Evolutionary conservation across 169 alveolate species (phyloP).

Genomic region (Perkinsus olseni): DNA sequence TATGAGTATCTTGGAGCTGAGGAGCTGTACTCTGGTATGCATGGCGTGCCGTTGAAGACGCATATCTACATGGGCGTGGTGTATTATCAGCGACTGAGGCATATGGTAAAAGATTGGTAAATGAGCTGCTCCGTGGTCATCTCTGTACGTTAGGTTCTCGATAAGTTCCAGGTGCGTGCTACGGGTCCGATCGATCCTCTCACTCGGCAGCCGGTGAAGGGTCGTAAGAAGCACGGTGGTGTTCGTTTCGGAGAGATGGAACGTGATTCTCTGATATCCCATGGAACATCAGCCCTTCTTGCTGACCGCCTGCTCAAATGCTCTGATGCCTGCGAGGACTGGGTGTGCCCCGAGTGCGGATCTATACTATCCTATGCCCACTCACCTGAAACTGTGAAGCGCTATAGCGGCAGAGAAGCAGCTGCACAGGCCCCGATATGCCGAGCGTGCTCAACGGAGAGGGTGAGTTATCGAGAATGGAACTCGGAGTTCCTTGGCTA

Average conservation of each 20-base stretch:
- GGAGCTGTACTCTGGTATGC: constrained; percentile 92
- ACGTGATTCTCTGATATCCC: constrained; percentile 97
- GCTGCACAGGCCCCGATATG: constrained; percentile 27
- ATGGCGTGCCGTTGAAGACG: constrained; percentile 90
- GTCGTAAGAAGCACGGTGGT: constrained; percentile 98
- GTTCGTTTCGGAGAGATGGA: constrained; percentile 99
- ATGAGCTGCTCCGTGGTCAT: not conserved
- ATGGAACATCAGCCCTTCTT: constrained; percentile 93
- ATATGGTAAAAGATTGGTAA: constrained; percentile 89
- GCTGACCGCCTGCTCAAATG: constrained; percentile 92
- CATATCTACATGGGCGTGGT: constrained; percentile 97
- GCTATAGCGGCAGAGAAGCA: constrained; percentile 26
- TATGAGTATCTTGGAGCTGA: constrained; percentile 97
- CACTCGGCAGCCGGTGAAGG: constrained; percentile 98
- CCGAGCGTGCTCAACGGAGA: constrained; percentile 18
- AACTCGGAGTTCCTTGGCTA: not conserved
- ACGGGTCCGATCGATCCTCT: constrained; percentile 96
- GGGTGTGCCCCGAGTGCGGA: constrained; percentile 96
- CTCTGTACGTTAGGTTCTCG: constrained; percentile 24
- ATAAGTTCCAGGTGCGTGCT: constrained; percentile 80
- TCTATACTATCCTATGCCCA: constrained; percentile 58
- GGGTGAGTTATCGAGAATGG: not conserved
- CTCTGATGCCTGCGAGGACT: constrained; percentile 95
- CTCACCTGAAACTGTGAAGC: constrained; percentile 9
- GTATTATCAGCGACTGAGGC: constrained; percentile 97